phyloP scores from a whole-genome alignment of 805 yeast species.

The Candida coquimbonensis region DNA sequence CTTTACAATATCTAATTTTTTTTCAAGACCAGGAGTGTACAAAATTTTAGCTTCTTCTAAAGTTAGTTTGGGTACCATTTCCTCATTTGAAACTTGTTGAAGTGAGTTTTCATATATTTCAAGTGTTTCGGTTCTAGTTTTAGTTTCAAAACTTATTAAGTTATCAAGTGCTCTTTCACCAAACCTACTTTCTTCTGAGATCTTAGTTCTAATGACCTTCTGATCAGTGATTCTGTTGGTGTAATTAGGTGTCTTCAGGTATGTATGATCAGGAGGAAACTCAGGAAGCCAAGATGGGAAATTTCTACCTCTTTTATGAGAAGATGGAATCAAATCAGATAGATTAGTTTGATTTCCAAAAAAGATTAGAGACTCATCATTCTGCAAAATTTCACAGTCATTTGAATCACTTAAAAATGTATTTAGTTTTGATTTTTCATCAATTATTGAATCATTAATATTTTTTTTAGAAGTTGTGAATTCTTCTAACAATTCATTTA shows the following conservation, averaged over 20 bases:
- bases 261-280: slow-evolving; percentile 92
- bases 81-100: slow-evolving; percentile 3
- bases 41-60: slow-evolving; percentile 2
- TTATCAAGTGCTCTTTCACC: slow-evolving; percentile 74
- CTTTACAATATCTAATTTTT: slow-evolving; percentile 46
- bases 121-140: background rate
- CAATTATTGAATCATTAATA: slow-evolving; percentile 10
- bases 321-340: slow-evolving; percentile 49
- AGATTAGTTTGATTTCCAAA: slow-evolving; percentile 40
- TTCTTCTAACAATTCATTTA: slow-evolving; percentile 35
- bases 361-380: slow-evolving; percentile 45
- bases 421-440: slow-evolving; percentile 12
- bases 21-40: slow-evolving; percentile 13
- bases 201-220: slow-evolving; percentile 56
- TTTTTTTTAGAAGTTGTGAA: slow-evolving; percentile 17
- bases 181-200: slow-evolving; percentile 73
- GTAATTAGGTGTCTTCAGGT: slow-evolving; percentile 66
- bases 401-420: background rate
- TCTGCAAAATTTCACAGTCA: background rate
- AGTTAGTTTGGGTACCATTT: background rate
- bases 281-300: slow-evolving; percentile 79
- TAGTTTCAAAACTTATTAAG: slow-evolving; percentile 34
- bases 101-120: background rate
- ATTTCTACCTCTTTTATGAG: slow-evolving; percentile 26
- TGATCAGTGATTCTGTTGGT: slow-evolving; percentile 61